phyloP scores from a whole-genome alignment of 208 protist genomes.

The Leptomonas seymouri region DNA sequence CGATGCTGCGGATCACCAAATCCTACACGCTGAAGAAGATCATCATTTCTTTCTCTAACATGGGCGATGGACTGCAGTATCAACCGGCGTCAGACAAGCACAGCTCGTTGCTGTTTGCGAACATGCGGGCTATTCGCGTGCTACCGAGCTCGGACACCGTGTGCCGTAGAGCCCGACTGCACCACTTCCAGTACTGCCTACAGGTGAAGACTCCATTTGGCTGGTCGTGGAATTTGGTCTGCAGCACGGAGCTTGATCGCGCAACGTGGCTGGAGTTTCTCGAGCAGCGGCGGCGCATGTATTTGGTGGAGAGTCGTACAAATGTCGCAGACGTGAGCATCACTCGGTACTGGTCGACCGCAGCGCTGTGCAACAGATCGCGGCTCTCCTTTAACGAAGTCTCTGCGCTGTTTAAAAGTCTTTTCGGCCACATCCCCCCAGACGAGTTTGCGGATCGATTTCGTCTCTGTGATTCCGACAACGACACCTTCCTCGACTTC shows the following conservation, averaged over 20 bases:
- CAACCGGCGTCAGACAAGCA: constrained; percentile 18
- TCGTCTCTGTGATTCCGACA: constrained; percentile 31
- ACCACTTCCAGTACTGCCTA: constrained; percentile 47
- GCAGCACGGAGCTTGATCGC: constrained; percentile 33
- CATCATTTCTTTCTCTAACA: constrained; percentile 10
- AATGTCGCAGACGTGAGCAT: constrained; percentile 13
- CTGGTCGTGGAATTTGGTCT: constrained; percentile 45
- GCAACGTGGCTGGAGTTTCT: constrained; percentile 38
- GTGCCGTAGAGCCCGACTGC: constrained; percentile 34
- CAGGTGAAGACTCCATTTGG: constrained; percentile 39
- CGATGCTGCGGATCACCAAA: constrained; percentile 19
- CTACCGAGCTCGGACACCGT: constrained; percentile 26
- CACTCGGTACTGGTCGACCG: constrained; percentile 25
- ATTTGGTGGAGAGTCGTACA: constrained; percentile 24
- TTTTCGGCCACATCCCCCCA: constrained; percentile 34
- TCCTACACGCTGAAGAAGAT: constrained; percentile 24
- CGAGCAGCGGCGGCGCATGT: constrained; percentile 33
- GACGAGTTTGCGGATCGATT: constrained; percentile 30
- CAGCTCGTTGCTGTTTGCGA: constrained; percentile 42
- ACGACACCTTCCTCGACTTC: constrained; percentile 36
- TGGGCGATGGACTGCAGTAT: constrained; percentile 30
- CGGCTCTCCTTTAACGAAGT: constrained; percentile 36
- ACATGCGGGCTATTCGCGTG: constrained; percentile 38
- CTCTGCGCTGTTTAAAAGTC: constrained; percentile 22
- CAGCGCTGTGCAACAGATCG: constrained; percentile 18